Percentiles rank a stretch among this genome's conserved stretches.
Evolutionary conservation across 495 filamentous ascomycete species (phyloP).

Genomic region (Rhypophila decipiens): DNA sequence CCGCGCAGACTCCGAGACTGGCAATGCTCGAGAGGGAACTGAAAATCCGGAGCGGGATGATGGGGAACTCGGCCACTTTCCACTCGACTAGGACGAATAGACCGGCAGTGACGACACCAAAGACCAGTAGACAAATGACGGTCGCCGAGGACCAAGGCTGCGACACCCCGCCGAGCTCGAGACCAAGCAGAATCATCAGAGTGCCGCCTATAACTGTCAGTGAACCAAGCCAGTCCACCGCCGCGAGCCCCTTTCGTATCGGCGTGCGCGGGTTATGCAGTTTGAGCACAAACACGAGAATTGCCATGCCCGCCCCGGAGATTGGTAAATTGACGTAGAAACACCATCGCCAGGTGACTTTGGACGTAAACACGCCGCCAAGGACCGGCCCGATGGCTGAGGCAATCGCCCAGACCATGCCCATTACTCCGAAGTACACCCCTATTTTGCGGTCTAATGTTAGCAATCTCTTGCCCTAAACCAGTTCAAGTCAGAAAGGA

Average conservation of each 20-base stretch:
- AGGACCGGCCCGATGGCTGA: constrained; percentile 54
- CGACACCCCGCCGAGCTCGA: constrained; percentile 71
- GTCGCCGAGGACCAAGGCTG: constrained; percentile 69
- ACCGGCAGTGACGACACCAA: constrained; percentile 56
- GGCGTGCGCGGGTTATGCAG: constrained; percentile 72
- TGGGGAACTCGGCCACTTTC: constrained; percentile 66
- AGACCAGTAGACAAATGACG: constrained; percentile 73
- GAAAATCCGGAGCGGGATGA: constrained; percentile 72
- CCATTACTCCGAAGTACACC: constrained; percentile 47
- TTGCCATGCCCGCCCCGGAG: constrained; percentile 59
- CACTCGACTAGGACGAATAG: constrained; percentile 64
- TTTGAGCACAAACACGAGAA: constrained; percentile 65
- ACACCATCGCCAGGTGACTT: constrained; percentile 55
- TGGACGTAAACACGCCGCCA: constrained; percentile 56
- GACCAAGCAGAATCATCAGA: constrained; percentile 73
- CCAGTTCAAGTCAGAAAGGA: not conserved
- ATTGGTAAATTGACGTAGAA: constrained; percentile 80
- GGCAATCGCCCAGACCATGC: constrained; percentile 48
- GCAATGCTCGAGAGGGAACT: constrained; percentile 52
- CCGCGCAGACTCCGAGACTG: constrained; percentile 50
- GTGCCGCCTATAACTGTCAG: constrained; percentile 67
- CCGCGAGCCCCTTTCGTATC: constrained; percentile 60
- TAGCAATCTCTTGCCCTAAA: not conserved
- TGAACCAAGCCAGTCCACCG: constrained; percentile 71
- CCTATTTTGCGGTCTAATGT: constrained; percentile 25